Base-by-base conservation (phyloP, 257 asterid genomes). In the Forsythia viridissima region DNA sequence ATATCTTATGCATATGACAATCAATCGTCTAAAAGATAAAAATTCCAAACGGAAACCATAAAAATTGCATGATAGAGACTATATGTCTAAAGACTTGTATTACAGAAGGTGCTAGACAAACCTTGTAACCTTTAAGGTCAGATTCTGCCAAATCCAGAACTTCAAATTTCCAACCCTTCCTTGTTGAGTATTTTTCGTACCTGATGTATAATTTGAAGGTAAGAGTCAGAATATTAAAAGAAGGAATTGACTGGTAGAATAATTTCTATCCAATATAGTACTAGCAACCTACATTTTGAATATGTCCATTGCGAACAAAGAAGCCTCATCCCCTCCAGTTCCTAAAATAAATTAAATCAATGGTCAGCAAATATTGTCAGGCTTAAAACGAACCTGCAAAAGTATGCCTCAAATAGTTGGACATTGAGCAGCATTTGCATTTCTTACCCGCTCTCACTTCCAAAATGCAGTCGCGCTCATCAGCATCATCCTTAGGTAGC, bases 261-360 rank as follows among this genome's bases (percentile, higher is more conserved):
- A 61, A 81, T 72, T 63, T 12, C 48, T 52, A 57, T 65, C 41
- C 69, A 68, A 68, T 4, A 69, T 46, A 82, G 44, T 71, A 59
- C 46, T 21, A 73, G 72, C 4, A 67, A 73, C 89, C 76, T 86
- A 92, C 99, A 95, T 91, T 87, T 87, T 95, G 85, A 95, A 95
- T 44, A 95, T 88, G 82, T 93, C 97, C 96, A 95, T 91, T 0
- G 99, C 99, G 84, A 95, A 95, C 87, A 95, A 88, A 76, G 98
- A 92, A 82, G 99, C 99, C 84, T 93, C 99, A 42, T 95, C 97
- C 72, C 99, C 99, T 75, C 98, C 99, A 71, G 91, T 91, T 79
- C 98, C 99, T 95, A 77, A 67, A 75, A 84, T 76, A 74, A 44
- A 77, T 81, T 71, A 74, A 41, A 61, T 52, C 69, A 72, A 65